Evolutionary conservation across 371 early-diverging fungal species (phyloP).

Genomic region (Saksenaea oblongispora): DNA sequence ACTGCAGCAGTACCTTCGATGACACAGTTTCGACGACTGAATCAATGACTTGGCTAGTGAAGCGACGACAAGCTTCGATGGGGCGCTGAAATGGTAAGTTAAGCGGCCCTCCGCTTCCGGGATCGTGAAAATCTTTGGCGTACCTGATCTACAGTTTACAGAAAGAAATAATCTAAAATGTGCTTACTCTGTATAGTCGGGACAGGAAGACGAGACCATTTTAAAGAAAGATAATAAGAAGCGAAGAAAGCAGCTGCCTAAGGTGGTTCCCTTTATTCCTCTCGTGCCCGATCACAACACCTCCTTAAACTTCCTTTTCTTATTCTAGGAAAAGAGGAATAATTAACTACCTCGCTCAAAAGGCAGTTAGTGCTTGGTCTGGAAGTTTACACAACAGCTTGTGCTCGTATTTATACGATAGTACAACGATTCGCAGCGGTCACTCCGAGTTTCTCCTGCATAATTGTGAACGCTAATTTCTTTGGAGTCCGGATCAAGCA

Average conservation of each 20-base stretch:
- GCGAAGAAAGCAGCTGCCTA: neutral
- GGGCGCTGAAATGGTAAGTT: conserved; percentile 48
- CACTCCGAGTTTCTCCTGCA: too few species aligned
- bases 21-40: conserved; percentile 37
- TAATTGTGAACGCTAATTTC: too few species aligned
- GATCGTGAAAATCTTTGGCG: conserved; percentile 32
- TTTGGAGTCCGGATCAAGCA: too few species aligned
- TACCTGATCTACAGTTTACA: conserved; percentile 16
- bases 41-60: conserved; percentile 42
- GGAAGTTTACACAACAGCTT: too few species aligned
- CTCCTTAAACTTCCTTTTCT: neutral
- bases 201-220: conserved; percentile 11
- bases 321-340: neutral
- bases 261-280: neutral
- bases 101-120: conserved; percentile 41
- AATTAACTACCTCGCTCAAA: neutral
- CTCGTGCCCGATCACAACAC: neutral
- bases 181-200: conserved; percentile 27
- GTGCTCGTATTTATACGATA: too few species aligned
- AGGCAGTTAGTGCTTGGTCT: neutral
- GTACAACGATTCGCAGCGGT: too few species aligned
- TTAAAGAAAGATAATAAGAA: neutral
- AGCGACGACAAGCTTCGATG: conserved; percentile 40
- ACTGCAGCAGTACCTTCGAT: conserved; percentile 27
- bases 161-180: neutral